phyloP scores from a whole-genome alignment of 108 stramenopile genomes.

The Schizochytrium sp. region DNA sequence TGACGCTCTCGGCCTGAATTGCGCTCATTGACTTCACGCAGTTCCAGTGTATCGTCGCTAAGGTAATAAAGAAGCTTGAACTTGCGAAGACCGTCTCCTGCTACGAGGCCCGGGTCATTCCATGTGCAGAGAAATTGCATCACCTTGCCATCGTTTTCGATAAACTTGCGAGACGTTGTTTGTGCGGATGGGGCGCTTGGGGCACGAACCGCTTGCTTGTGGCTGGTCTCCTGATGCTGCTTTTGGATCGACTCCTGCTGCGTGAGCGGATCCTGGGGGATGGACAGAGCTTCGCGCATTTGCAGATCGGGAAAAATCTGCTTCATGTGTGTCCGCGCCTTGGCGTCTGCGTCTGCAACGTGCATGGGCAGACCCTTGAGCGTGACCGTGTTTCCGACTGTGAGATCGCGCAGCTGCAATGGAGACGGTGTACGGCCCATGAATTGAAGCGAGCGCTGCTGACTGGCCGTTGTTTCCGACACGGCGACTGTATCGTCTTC shows the following conservation, averaged over 20 bases:
- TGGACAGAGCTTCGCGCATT: neutral
- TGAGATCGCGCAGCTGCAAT: neutral
- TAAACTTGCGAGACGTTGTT: neutral
- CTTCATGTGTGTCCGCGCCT: neutral
- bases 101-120: neutral
- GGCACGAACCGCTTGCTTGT: neutral
- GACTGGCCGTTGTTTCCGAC: neutral
- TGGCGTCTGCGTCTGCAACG: neutral
- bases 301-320: neutral
- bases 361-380: neutral
- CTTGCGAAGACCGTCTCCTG: neutral
- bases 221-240: neutral
- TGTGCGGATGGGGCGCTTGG: neutral
- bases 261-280: neutral
- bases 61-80: neutral
- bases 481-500: neutral
- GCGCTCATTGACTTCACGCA: neutral
- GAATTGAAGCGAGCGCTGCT: neutral
- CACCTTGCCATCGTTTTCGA: conserved; percentile 10
- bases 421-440: neutral
- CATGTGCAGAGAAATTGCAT: neutral
- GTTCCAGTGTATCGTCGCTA: neutral
- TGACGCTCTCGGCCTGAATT: conserved; percentile 3
- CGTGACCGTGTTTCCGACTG: neutral
- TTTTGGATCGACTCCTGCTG: neutral